Evolutionary conservation across 176 grass and related monocot genomes (phyloP).

Genomic region (Ensete ventricosum): DNA sequence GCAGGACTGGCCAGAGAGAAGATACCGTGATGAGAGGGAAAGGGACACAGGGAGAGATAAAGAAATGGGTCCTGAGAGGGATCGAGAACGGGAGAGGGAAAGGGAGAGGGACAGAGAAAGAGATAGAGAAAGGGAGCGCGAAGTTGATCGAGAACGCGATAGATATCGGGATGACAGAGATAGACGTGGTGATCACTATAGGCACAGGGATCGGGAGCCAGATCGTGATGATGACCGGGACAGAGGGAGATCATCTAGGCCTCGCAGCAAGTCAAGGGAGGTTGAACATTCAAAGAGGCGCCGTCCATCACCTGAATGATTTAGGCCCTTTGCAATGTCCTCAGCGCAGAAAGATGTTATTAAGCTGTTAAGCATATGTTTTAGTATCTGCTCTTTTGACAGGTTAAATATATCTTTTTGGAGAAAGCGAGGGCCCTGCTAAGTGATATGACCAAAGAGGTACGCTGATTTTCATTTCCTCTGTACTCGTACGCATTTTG

Average conservation of each 20-base stretch:
- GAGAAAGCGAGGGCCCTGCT: neutral
- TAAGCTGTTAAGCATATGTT: neutral
- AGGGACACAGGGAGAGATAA: conserved; percentile 44
- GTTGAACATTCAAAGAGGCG: conserved; percentile 69
- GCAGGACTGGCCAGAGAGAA: conserved; percentile 52
- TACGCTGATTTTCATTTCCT: neutral
- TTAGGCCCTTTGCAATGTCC: neutral
- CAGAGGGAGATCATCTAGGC: conserved; percentile 55
- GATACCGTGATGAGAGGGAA: conserved; percentile 57
- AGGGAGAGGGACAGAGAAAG: conserved; percentile 53
- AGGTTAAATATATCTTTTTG: neutral
- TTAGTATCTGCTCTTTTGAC: no score
- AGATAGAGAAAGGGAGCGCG: conserved; percentile 46
- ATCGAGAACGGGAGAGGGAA: conserved; percentile 26
- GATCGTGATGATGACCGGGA: conserved; percentile 60
- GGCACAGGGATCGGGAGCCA: conserved; percentile 47
- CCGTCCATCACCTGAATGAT: conserved; percentile 41
- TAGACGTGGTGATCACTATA: conserved; percentile 39
- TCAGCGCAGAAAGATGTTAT: neutral
- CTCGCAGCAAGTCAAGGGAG: conserved; percentile 58
- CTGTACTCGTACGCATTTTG: neutral
- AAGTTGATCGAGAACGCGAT: conserved; percentile 49
- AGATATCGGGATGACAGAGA: conserved; percentile 68
- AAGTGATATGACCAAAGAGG: neutral
- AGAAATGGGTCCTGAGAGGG: conserved; percentile 41